phyloP scores from a whole-genome alignment of 345 rosid species.

The Linum usitatissimum region DNA sequence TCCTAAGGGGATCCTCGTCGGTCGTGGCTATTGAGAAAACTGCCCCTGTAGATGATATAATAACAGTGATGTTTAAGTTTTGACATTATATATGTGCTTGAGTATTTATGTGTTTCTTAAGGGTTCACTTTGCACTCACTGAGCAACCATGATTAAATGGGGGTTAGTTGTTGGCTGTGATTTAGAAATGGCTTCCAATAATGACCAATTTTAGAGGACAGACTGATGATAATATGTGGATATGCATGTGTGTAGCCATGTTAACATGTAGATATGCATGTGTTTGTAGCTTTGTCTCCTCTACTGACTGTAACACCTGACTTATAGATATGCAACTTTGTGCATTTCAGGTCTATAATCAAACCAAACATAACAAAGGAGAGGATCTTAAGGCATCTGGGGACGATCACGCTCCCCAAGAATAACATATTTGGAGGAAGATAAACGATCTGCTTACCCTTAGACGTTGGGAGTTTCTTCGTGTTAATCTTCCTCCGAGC shows the following conservation, averaged over 20 bases:
- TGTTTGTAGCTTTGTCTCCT: background rate
- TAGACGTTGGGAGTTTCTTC: slow-evolving; percentile 22
- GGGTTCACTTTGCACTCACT: background rate
- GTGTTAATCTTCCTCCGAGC: slow-evolving; percentile 14
- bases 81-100: too few species aligned
- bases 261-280: background rate
- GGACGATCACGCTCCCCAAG: too few species aligned
- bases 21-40: slow-evolving; percentile 35
- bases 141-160: background rate
- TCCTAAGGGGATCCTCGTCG: slow-evolving; percentile 27
- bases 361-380: too few species aligned
- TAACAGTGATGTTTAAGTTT: background rate
- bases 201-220: background rate
- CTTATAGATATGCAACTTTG: background rate
- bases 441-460: slow-evolving; percentile 31
- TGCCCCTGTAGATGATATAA: slow-evolving; percentile 30
- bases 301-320: background rate
- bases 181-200: background rate
- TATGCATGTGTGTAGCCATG: background rate
- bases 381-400: too few species aligned
- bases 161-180: background rate
- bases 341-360: too few species aligned
- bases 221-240: background rate
- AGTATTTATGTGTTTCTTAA: background rate
- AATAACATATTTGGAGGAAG: background rate